Conservation (phyloP, 176 grass and related monocot species). For the Dendrocalamus sinicus region DNA sequence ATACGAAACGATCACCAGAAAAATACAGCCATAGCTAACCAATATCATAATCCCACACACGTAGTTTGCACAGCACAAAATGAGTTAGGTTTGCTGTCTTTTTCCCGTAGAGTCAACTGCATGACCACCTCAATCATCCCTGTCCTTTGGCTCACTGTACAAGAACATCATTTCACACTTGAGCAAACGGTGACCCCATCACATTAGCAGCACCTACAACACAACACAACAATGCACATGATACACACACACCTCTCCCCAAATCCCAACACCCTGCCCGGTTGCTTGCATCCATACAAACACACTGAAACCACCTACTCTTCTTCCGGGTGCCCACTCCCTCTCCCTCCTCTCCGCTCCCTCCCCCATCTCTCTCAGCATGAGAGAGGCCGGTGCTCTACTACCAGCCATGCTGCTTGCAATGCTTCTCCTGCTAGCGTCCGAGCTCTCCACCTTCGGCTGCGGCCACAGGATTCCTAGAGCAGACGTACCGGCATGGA, state of each 20-base stretch:
- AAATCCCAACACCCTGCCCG: not conserved
- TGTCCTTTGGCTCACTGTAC: slow-evolving; percentile 2
- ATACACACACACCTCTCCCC: not conserved
- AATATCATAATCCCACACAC: not conserved
- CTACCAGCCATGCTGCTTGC: slow-evolving; percentile 45
- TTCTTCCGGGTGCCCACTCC: not conserved
- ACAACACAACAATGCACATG: not conserved
- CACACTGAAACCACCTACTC: not conserved
- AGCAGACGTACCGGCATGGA: slow-evolving; percentile 44
- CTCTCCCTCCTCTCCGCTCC: not conserved
- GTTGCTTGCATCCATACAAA: slow-evolving; percentile 31
- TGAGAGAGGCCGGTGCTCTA: slow-evolving; percentile 34
- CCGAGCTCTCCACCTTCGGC: slow-evolving; percentile 55
- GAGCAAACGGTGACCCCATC: slow-evolving; percentile 24
- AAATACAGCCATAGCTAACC: not conserved
- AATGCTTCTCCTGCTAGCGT: slow-evolving; percentile 49
- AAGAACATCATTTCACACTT: not conserved
- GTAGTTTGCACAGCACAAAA: slow-evolving; percentile 30
- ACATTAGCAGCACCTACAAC: slow-evolving; percentile 28
- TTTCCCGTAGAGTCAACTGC: slow-evolving; percentile 2
- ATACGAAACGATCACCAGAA: not conserved
- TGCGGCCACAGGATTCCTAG: slow-evolving; percentile 47
- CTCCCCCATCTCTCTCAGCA: not conserved
- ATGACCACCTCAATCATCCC: slow-evolving; percentile 21
- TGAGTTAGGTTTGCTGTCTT: not conserved